A percentile compares a stretch with the other conserved stretches of the same genome.
These are phyloP conservation scores for Fraxinus velutina DNA, from an alignment of 305 asterid species.

Conservation along the genomic window DNA sequence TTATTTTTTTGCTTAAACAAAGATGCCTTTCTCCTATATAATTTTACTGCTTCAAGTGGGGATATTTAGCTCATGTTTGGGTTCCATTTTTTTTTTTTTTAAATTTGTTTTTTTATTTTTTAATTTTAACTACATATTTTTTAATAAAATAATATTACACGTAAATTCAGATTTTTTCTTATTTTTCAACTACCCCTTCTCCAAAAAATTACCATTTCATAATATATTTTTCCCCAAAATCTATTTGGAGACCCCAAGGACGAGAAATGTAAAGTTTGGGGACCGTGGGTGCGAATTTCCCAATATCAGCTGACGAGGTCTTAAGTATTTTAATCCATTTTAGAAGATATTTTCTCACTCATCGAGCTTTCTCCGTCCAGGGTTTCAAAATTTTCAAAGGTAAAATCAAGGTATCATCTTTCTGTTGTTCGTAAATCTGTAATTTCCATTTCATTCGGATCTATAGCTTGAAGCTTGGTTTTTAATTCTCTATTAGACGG, in stretches of 20 bases:
- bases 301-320: not conserved
- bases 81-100: too few species aligned
- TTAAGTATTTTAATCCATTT: not conserved
- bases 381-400: conserved; percentile 32
- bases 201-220: too few species aligned
- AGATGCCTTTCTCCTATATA: not conserved
- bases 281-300: not conserved
- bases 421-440: not conserved
- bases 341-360: not conserved
- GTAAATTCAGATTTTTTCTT: too few species aligned
- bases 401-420: not conserved
- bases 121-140: too few species aligned
- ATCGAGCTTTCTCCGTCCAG: conserved; percentile 12
- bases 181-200: too few species aligned
- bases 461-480: not conserved
- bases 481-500: not conserved
- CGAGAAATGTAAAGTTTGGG: not conserved
- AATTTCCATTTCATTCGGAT: not conserved
- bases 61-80: not conserved
- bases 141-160: too few species aligned
- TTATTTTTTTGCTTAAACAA: not conserved
- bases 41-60: not conserved
- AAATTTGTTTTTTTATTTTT: too few species aligned
- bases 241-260: too few species aligned
- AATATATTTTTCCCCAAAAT: too few species aligned